phyloP scores from a whole-genome alignment of 1,284 basidiomycete genomes.

The Ustilago curta region DNA sequence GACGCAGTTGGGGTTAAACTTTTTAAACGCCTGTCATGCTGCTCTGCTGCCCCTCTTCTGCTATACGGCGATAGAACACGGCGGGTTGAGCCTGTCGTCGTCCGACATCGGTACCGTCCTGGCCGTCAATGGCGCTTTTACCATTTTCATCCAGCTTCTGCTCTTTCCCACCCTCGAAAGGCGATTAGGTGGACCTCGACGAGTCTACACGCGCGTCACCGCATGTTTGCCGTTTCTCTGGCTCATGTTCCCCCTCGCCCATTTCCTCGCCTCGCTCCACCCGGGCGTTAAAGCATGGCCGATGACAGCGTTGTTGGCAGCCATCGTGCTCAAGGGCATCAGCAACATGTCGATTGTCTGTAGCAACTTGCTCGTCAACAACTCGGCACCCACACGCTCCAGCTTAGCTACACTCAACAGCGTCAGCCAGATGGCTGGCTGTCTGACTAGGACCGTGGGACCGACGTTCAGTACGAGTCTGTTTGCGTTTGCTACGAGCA shows the following conservation, averaged over 20 bases:
- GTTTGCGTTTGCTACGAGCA: slow-evolving; percentile 49
- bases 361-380: slow-evolving; percentile 52
- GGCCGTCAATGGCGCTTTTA: slow-evolving; percentile 47
- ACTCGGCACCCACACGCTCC: slow-evolving; percentile 35
- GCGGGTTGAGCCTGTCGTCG: slow-evolving; percentile 45
- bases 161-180: slow-evolving; percentile 51
- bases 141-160: slow-evolving; percentile 52
- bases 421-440: slow-evolving; percentile 47
- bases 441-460: slow-evolving; percentile 43
- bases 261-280: slow-evolving; percentile 21
- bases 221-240: slow-evolving; percentile 42
- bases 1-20: slow-evolving; percentile 52
- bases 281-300: slow-evolving; percentile 14
- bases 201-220: slow-evolving; percentile 39
- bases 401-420: slow-evolving; percentile 55
- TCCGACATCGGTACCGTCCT: slow-evolving; percentile 53
- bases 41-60: slow-evolving; percentile 58
- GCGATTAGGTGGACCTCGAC: slow-evolving; percentile 37
- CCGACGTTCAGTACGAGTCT: slow-evolving; percentile 48
- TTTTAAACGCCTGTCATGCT: slow-evolving; percentile 52
- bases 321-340: slow-evolving; percentile 36
- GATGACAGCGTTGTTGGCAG: slow-evolving; percentile 11
- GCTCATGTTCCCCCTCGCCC: slow-evolving; percentile 53
- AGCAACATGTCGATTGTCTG: slow-evolving; percentile 56
- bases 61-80: slow-evolving; percentile 41